A percentile compares a stretch with the other conserved stretches of the same genome.
These are phyloP conservation scores for Parietaria judaica DNA, from an alignment of 306 rosid genomes.

Conservation along the genomic window DNA sequence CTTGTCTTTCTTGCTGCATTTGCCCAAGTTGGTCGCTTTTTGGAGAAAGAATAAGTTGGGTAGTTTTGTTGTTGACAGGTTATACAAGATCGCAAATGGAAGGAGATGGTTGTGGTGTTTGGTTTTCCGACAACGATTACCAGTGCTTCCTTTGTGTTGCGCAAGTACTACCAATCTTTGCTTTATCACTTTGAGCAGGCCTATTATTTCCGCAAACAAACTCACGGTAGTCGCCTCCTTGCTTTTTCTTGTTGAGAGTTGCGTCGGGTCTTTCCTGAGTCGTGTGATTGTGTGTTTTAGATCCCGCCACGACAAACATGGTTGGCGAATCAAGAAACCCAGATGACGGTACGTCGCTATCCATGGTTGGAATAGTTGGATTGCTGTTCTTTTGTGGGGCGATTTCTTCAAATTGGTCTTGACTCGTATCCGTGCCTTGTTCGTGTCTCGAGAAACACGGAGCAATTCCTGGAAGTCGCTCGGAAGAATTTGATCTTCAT, in stretches of 20 bases:
- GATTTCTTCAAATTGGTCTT: not conserved
- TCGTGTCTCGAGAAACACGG: too few relatives aligned
- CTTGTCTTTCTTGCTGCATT: not conserved
- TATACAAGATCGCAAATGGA: conserved; percentile 69
- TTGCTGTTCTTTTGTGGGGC: not conserved
- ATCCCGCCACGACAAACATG: conserved; percentile 23
- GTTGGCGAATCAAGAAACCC: conserved; percentile 20
- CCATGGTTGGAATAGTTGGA: not conserved
- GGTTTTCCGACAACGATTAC: conserved; percentile 59
- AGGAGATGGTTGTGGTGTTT: conserved; percentile 52
- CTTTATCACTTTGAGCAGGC: conserved; percentile 86
- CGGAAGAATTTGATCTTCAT: too few relatives aligned
- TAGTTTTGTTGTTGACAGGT: conserved; percentile 41
- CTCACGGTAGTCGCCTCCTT: conserved; percentile 34
- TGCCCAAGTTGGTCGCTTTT: not conserved
- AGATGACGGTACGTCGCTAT: conserved; percentile 17
- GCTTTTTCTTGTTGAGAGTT: conserved; percentile 4
- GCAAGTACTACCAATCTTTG: conserved; percentile 62
- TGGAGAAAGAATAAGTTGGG: not conserved
- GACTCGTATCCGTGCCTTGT: too few relatives aligned
- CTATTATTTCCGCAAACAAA: conserved; percentile 55
- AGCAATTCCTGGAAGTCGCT: too few relatives aligned
- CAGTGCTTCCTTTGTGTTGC: conserved; percentile 62
- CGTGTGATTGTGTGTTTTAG: conserved; percentile 26
- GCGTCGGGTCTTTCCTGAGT: conserved; percentile 5